A percentile compares a stretch with the other conserved stretches of the same genome.
Conservation (phyloP, 805 yeast genomes). For the Priceomyces carsonii region DNA sequence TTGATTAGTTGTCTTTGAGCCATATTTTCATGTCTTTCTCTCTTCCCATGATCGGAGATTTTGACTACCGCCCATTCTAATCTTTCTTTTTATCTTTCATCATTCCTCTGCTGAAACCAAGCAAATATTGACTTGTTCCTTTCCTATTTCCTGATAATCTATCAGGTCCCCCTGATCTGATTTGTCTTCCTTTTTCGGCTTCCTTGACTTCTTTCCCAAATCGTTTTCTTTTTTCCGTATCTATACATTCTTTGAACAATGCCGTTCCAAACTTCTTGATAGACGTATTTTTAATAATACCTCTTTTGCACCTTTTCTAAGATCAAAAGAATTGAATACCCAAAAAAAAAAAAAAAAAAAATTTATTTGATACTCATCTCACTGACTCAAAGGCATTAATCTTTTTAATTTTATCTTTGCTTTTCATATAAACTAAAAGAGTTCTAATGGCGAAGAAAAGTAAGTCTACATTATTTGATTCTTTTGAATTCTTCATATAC, state of each 20-base stretch:
- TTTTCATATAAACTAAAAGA: too few species aligned
- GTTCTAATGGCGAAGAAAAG: conserved; percentile 39
- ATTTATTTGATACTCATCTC: conserved; percentile 1
- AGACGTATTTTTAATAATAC: too few species aligned
- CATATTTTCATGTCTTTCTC: not conserved
- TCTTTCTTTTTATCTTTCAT: not conserved
- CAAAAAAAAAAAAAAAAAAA: not conserved
- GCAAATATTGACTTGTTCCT: not conserved
- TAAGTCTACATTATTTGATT: conserved; percentile 20
- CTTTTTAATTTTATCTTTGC: too few species aligned
- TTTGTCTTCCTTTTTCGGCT: too few species aligned
- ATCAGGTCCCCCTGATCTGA: too few species aligned
- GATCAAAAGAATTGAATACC: not conserved
- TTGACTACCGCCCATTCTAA: not conserved
- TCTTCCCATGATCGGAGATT: not conserved
- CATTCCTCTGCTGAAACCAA: not conserved
- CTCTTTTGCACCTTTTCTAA: too few species aligned
- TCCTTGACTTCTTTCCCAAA: too few species aligned
- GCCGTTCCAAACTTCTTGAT: too few species aligned
- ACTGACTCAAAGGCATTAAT: not conserved
- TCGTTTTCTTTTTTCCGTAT: too few species aligned
- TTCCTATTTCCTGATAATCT: too few species aligned
- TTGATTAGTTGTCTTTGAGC: not conserved
- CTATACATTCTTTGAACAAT: too few species aligned
- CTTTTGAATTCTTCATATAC: not conserved